Base-by-base conservation (phyloP, 2,329 filamentous ascomycete genomes). In the Penicillium concentricum region DNA sequence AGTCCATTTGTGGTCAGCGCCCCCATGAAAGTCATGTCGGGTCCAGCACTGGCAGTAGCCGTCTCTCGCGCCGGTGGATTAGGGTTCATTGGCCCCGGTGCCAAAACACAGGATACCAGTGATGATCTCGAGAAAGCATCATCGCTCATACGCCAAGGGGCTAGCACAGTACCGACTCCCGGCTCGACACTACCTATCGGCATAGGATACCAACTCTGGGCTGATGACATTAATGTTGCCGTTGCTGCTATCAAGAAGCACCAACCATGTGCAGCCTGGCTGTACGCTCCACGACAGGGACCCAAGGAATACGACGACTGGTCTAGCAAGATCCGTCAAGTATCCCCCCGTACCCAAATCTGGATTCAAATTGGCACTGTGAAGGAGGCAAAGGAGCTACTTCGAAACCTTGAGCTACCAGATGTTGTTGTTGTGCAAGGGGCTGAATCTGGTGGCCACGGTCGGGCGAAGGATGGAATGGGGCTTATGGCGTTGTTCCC, bases 1-100 rank as follows among this genome's bases (percentile, higher is more conserved):
- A 66, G 71, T 2, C 87, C 87, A 1, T 74, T 90, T 18, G 80
- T 91, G 22, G 78, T 84, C 53, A 76, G 80, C 53, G 89, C 87
- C 2, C 89, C 89, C 0, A 91, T 92, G 89, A 84, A 87, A 49
- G 78, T 87, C 22, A 84, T 91, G 61, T 76, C 81, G 60, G 81
- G 74, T 66, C 82, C 72, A 57, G 80, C 69, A 0, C 78, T 91
- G 2, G 85, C 87, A 2, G 75, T 86, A 18, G 81, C 84, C 34
- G 81, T 90, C 15, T 86, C 84, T 2, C 73, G 73, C 60, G 81
- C 84, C 30, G 81, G 82, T 2, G 81, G 81, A 1, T 61, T 83
- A 0, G 83, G 78, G 1, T 79, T 92, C 60, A 78, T 85, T 15
- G 75, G 78, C 1, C 86, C 86, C 0, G 84, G 84, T 0, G 87